Base-by-base conservation (phyloP, 1,284 basidiomycete genomes). In the Melampsora americana region DNA sequence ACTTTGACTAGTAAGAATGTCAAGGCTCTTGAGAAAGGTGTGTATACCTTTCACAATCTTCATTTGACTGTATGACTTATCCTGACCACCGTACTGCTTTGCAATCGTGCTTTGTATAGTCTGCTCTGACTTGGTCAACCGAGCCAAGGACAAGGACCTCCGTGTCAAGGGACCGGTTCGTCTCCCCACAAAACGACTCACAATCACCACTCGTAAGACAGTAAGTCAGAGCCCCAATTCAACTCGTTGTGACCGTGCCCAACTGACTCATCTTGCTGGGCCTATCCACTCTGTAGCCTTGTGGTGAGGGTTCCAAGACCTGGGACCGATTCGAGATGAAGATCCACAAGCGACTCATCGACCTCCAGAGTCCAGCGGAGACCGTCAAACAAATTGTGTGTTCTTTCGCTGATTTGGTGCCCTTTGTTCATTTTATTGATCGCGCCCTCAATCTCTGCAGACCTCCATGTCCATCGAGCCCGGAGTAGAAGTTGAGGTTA, bases 321-420 rank as follows among this genome's bases (percentile, higher is more conserved):
- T 99, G 96, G 96, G 96, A 99, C 86, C 90, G 92, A 83, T 99
- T 95, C 86, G 95, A 99, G 87, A 90, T 99, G 87, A 94, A 95
- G 87, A 89, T 99, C 81, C 95, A 99, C 91, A 99, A 99, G 88
- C 92, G 96, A 83, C 89, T 99, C 85, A 99, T 99, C 84, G 96
- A 99, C 88, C 87, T 99, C 80, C 93, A 95, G 87, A 95, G 95
- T 78, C 95, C 95, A 79, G 93, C 92, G 83, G 96, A 99, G 87
- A 92, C 98, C 81, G 96, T 99, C 86, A 99, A 99, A 89, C 95
- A 99, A 87, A 99, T 99, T 84, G 93, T 95, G 80, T 82, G 92
- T 86, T 6, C 7, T 23, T 50, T 18, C 18, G 23, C 42, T 64
- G 5, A 30, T 61, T 50, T 44, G 67, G 39, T 4, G n/a, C 74